These are phyloP conservation scores for Paramecium octaurelia DNA, from an alignment of 73 alveolate genomes.

Conservation along the genomic window DNA sequence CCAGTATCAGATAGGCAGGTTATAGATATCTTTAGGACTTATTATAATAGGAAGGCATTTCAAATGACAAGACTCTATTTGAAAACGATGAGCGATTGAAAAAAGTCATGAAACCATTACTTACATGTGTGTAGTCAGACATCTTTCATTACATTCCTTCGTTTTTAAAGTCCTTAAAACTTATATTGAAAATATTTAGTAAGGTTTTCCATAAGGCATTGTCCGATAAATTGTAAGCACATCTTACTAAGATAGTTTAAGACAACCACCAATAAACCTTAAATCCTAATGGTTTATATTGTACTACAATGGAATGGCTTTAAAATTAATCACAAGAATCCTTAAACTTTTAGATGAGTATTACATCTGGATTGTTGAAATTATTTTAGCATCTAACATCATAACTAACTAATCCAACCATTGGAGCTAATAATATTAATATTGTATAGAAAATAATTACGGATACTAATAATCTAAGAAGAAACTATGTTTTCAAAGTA, in stretches of 20 bases:
- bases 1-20: neutral
- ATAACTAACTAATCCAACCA: neutral
- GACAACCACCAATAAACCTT: neutral
- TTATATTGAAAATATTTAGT: conserved; percentile 6
- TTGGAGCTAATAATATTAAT: neutral
- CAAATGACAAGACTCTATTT: conserved; percentile 8
- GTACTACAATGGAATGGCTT: neutral
- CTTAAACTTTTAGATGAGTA: neutral
- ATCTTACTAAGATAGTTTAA: conserved; percentile 1
- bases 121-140: conserved; percentile 2
- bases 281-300: too few relatives aligned
- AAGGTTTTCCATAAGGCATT: neutral
- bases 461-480: neutral
- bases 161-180: conserved; percentile 5
- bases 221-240: neutral
- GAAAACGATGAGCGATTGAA: conserved; percentile 31
- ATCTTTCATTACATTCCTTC: conserved; percentile 10
- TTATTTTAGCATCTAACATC: neutral
- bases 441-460: neutral
- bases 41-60: neutral
- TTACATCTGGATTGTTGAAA: neutral
- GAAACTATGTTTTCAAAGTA: neutral
- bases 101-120: conserved; percentile 29
- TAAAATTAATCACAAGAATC: neutral
- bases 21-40: neutral